Evolutionary conservation across 106 monocot genomes (phyloP), one percentile per base, ranked within the genome.

Genomic region (Agapanthus africanus): DNA sequence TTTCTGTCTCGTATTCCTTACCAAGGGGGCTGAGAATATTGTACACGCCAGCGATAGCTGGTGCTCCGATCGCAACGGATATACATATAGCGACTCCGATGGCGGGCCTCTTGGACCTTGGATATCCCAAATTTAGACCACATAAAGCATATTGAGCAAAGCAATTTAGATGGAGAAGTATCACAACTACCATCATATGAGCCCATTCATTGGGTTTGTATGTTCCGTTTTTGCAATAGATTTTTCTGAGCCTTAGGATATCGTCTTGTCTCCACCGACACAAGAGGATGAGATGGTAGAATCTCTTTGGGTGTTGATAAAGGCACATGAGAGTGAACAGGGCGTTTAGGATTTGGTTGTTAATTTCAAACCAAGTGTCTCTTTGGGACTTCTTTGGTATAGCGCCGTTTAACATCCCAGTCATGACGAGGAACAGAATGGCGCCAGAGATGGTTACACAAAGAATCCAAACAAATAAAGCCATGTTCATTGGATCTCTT

Each of bases 321-420:
- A 87, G 72, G 73, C 83, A 80, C 87, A 87, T 87, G 35, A 87
- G 80, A 39, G 87, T 83, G 40, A 87, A 83, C n/a, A 87, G 49
- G 0, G 87, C 83, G 47, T 87, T 87, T 19, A 87, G 42, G 26
- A 87, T 87, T 67, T 87, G 87, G 68, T 93, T 93, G 78, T 84
- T 93, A 11, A 93, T 82, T 74, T 93, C 93, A 62, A 93, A 90
- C 93, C 93, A 93, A 23, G 50, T 66, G 68, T 93, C 54, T 39
- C 86, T 69, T 62, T 90, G 84, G 11, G 93, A 82, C 73, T 89
- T 86, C 63, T 39, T 80, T 36, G 89, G 86, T 26, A 93, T 51
- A 30, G 47, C 77, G 41, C 27, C 72, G 22, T 87, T 83, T 37
- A 87, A 63, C 72, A 83, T 78, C 25, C 87, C 87, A 40, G 78